Evolutionary conservation across 2,329 filamentous ascomycete species (phyloP).

Genomic region (Metarhizium brunneum): DNA sequence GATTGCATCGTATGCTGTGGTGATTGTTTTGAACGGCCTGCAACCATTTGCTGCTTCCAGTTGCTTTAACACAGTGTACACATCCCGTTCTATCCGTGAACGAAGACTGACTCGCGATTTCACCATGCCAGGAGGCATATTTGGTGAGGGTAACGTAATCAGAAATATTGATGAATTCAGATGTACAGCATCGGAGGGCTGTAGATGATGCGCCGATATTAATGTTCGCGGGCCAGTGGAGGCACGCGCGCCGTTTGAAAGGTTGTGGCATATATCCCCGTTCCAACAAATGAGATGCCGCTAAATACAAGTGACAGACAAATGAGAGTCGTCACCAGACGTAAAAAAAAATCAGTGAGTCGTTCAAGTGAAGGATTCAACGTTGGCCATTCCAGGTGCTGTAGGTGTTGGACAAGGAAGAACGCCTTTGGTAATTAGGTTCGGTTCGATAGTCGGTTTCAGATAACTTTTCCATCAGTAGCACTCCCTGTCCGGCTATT

Average conservation of each 20-base stretch:
- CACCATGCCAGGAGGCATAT: background rate
- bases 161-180: background rate
- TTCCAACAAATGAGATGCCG: background rate
- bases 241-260: background rate
- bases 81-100: constrained; percentile 50
- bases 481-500: background rate
- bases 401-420: background rate
- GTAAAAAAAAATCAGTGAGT: background rate
- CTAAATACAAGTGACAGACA: background rate
- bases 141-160: background rate
- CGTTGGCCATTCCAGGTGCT: background rate
- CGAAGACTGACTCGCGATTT: constrained; percentile 12
- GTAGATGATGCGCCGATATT: background rate
- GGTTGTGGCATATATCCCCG: background rate
- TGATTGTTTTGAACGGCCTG: constrained; percentile 38
- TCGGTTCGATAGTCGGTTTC: background rate
- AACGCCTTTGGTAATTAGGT: background rate
- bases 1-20: constrained; percentile 66
- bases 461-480: background rate
- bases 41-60: constrained; percentile 53
- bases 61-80: constrained; percentile 74
- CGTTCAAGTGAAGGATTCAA: background rate
- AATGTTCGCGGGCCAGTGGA: no score
- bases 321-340: no score
- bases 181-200: background rate